A percentile compares a stretch with the other conserved stretches of the same genome.
These are phyloP conservation scores for Cupressus sempervirens DNA, from an alignment of 75 land plant genomes.

Conservation along the genomic window DNA sequence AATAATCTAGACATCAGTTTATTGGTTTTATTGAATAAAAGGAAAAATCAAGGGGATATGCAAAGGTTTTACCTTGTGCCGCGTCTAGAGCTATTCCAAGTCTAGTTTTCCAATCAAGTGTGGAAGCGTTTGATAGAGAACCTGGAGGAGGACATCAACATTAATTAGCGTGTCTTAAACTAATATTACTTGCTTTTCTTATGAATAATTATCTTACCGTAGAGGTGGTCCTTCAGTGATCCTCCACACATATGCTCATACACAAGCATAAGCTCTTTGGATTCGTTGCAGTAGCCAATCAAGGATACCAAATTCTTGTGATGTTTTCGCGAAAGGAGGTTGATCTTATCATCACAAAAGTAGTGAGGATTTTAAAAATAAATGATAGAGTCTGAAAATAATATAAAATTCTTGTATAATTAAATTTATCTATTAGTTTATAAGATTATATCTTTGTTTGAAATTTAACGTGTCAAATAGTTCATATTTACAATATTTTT, in stretches of 20 bases:
- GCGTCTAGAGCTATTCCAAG: not conserved
- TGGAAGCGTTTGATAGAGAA: not conserved
- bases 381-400: no score
- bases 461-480: no score
- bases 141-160: not conserved
- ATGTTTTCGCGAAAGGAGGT: no score
- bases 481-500: no score
- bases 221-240: not conserved
- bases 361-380: no score
- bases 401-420: no score
- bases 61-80: not conserved
- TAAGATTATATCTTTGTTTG: no score
- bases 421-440: no score
- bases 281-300: not conserved
- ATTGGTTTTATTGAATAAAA: no score
- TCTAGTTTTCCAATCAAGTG: not conserved
- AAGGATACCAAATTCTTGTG: not conserved
- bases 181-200: not conserved
- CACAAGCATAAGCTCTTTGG: not conserved
- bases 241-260: constrained; percentile 3
- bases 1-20: not conserved
- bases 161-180: not conserved
- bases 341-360: no score
- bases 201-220: not conserved
- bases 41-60: no score